Percentiles rank a stretch among this genome's conserved stretches.
Conservation (phyloP, 148 eudicot species). For the Rhododendron vialii region DNA sequence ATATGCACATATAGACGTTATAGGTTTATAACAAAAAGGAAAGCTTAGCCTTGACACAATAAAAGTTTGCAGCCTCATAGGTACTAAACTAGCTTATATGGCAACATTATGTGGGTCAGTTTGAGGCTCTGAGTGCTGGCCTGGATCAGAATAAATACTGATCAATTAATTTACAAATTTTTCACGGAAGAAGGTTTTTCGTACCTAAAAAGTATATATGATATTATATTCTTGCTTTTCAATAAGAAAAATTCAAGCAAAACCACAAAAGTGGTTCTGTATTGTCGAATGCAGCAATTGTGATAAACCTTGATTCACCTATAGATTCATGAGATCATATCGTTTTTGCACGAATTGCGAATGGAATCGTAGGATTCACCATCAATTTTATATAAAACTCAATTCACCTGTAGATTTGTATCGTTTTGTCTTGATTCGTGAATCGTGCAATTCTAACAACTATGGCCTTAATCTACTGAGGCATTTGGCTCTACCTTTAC, state of each 20-base stretch:
- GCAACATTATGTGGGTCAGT: no score
- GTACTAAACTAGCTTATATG: neutral
- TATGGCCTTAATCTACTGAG: neutral
- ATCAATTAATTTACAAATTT: no score
- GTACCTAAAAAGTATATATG: neutral
- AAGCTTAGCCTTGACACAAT: neutral
- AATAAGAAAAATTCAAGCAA: neutral
- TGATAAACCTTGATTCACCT: neutral
- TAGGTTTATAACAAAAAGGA: neutral
- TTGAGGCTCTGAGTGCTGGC: neutral
- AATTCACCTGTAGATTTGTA: no score
- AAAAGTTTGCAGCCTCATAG: neutral
- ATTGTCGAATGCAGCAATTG: neutral
- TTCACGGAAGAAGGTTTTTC: no score
- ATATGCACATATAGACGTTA: neutral
- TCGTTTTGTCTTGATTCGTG: neutral
- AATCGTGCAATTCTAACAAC: neutral
- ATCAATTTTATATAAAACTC: neutral
- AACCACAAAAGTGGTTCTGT: neutral
- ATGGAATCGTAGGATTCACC: neutral
- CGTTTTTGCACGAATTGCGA: neutral
- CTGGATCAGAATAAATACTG: no score
- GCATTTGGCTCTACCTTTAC: neutral
- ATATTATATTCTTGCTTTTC: neutral
- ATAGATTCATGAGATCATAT: no score